phyloP scores from a whole-genome alignment of 2,329 filamentous ascomycete genomes.

The Uncinocarpus reesii region DNA sequence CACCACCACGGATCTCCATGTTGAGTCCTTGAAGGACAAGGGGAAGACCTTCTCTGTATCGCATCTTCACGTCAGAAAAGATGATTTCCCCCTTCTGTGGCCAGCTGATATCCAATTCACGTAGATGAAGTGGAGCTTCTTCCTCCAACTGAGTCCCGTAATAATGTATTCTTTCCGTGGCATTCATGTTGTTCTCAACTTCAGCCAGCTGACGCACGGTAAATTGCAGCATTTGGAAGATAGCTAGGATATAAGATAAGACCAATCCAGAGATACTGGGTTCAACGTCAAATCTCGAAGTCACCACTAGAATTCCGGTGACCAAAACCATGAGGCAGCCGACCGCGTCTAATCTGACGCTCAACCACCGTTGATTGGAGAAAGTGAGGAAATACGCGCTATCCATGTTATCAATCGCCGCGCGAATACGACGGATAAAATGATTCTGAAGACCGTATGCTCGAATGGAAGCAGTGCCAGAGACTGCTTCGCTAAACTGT shows the following conservation, averaged over 20 bases:
- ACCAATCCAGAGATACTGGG: slow-evolving; percentile 82
- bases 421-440: slow-evolving; percentile 60
- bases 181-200: slow-evolving; percentile 97
- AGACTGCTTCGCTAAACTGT: slow-evolving; percentile 80
- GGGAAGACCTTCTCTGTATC: slow-evolving; percentile 61
- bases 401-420: slow-evolving; percentile 81
- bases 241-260: slow-evolving; percentile 82
- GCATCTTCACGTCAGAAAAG: slow-evolving; percentile 67
- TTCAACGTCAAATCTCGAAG: slow-evolving; percentile 72
- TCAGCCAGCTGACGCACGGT: slow-evolving; percentile 87
- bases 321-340: slow-evolving; percentile 78
- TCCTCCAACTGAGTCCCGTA: slow-evolving; percentile 81
- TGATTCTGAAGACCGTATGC: slow-evolving; percentile 74
- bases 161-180: slow-evolving; percentile 81
- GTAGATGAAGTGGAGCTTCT: slow-evolving; percentile 71
- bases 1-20: slow-evolving; percentile 36
- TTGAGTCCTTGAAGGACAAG: slow-evolving; percentile 60
- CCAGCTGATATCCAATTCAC: slow-evolving; percentile 63
- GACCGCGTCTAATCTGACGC: slow-evolving; percentile 71
- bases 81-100: slow-evolving; percentile 74
- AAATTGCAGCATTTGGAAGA: slow-evolving; percentile 94
- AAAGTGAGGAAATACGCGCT: slow-evolving; percentile 91
- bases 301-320: slow-evolving; percentile 82
- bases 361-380: slow-evolving; percentile 89
- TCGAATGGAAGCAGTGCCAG: slow-evolving; percentile 64